These are phyloP conservation scores for Neodidymelliopsis sp. DNA, from an alignment of 2,329 filamentous ascomycete species.

Conservation along the genomic window DNA sequence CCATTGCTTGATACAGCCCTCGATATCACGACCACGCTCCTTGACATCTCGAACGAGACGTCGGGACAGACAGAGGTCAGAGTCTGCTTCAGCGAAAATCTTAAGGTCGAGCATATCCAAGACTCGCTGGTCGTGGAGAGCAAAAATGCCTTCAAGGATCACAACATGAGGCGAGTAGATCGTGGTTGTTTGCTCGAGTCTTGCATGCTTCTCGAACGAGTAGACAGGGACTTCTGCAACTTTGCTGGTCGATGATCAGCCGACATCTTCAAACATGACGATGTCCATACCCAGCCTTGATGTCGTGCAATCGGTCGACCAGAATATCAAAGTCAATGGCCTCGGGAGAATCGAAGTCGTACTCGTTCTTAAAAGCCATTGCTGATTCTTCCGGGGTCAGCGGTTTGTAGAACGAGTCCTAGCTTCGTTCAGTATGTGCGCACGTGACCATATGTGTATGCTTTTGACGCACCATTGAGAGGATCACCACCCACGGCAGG, in stretches of 20 bases:
- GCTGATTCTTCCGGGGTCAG: slow-evolving; percentile 79
- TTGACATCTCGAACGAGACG: slow-evolving; percentile 80
- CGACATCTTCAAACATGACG: neutral
- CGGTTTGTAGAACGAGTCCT: slow-evolving; percentile 98
- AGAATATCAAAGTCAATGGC: slow-evolving; percentile 94
- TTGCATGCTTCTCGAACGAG: slow-evolving; percentile 90
- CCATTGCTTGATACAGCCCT: slow-evolving; percentile 98
- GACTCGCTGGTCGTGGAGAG: slow-evolving; percentile 86
- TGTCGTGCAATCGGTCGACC: slow-evolving; percentile 77
- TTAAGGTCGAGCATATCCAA: slow-evolving; percentile 90
- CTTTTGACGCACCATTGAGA: slow-evolving; percentile 78
- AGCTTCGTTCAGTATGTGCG: slow-evolving; percentile 24
- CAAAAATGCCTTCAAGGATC: slow-evolving; percentile 95
- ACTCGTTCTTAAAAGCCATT: slow-evolving; percentile 87
- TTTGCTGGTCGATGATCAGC: slow-evolving; percentile 62
- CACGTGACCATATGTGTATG: slow-evolving; percentile 33
- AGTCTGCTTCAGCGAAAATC: slow-evolving; percentile 96
- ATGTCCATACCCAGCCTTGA: slow-evolving; percentile 82
- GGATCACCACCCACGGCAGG: slow-evolving; percentile 95
- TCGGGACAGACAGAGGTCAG: slow-evolving; percentile 84
- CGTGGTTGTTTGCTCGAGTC: slow-evolving; percentile 78
- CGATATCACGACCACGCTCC: slow-evolving; percentile 87
- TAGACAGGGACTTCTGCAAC: slow-evolving; percentile 93
- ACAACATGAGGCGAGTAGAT: slow-evolving; percentile 97
- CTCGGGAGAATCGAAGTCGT: slow-evolving; percentile 93